Percentiles rank a stretch among this genome's conserved stretches.
These are phyloP conservation scores for Neltuma alba DNA, from an alignment of 306 rosid species.

Conservation along the genomic window DNA sequence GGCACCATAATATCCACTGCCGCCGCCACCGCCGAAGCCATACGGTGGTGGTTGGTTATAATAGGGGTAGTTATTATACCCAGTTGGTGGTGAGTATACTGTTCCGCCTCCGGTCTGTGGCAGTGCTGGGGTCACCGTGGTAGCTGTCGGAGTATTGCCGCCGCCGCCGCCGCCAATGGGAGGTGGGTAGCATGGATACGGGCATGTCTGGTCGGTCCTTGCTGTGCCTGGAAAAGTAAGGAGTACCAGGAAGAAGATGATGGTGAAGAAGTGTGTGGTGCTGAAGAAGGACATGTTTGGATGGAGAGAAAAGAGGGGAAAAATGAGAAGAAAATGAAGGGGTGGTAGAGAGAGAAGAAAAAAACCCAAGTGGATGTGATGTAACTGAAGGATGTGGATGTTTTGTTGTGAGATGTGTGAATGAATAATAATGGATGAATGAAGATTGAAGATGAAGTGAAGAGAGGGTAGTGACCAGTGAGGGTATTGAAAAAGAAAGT, in stretches of 20 bases:
- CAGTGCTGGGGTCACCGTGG: slow-evolving; percentile 42
- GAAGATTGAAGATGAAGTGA: neutral
- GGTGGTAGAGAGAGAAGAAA: neutral
- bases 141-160: slow-evolving; percentile 42
- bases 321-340: neutral
- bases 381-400: slow-evolving; percentile 34
- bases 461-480: too few relatives aligned
- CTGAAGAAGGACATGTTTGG: slow-evolving; percentile 33
- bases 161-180: slow-evolving; percentile 46
- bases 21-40: neutral
- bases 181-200: slow-evolving; percentile 86
- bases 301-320: slow-evolving; percentile 14
- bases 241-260: slow-evolving; percentile 39
- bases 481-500: slow-evolving; percentile 26
- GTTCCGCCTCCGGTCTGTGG: slow-evolving; percentile 48
- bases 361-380: slow-evolving; percentile 32
- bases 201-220: slow-evolving; percentile 60
- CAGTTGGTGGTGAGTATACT: slow-evolving; percentile 61
- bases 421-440: neutral
- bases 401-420: slow-evolving; percentile 7
- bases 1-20: slow-evolving; percentile 23
- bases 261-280: slow-evolving; percentile 8
- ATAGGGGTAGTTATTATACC: slow-evolving; percentile 41
- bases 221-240: slow-evolving; percentile 43
- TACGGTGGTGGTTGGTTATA: slow-evolving; percentile 63